Evolutionary conservation across 2,329 filamentous ascomycete genomes (phyloP).

Genomic region (Pseudogymnoascus sp.): DNA sequence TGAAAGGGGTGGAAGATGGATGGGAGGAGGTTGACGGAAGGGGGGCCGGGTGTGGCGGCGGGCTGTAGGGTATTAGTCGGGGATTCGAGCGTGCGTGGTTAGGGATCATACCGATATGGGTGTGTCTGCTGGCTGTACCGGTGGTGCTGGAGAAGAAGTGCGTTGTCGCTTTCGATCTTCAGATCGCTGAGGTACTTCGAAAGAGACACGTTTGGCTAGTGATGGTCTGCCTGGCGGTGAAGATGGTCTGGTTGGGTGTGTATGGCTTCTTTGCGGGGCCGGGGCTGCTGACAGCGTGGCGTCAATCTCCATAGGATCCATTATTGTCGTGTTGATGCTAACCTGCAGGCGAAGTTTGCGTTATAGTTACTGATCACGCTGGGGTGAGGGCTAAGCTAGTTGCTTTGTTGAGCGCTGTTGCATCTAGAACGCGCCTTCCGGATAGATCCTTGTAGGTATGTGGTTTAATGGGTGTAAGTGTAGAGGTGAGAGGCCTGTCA

Average conservation of each 20-base stretch:
- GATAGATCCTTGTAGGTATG: background rate
- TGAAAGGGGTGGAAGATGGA: slow-evolving; percentile 25
- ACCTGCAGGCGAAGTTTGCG: background rate
- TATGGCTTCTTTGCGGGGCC: background rate
- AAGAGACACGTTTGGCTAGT: slow-evolving; percentile 13
- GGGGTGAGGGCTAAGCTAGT: background rate
- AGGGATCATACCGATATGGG: background rate
- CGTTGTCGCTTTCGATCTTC: background rate
- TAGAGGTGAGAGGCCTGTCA: background rate
- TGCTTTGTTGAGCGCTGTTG: background rate
- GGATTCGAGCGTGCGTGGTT: background rate
- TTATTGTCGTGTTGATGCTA: background rate
- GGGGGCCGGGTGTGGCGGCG: background rate
- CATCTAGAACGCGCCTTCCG: background rate
- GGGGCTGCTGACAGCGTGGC: background rate
- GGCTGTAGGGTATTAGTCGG: background rate
- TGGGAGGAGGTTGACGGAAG: slow-evolving; percentile 6
- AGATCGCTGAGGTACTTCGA: slow-evolving; percentile 14
- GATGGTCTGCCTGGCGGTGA: background rate
- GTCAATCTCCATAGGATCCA: background rate
- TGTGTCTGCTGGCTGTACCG: background rate
- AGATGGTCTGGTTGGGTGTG: background rate
- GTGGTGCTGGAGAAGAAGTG: background rate
- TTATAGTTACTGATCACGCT: background rate
- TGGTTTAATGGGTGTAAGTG: background rate